These are phyloP conservation scores for Ustilago hordei DNA, from an alignment of 1,284 basidiomycete genomes.

Conservation along the genomic window DNA sequence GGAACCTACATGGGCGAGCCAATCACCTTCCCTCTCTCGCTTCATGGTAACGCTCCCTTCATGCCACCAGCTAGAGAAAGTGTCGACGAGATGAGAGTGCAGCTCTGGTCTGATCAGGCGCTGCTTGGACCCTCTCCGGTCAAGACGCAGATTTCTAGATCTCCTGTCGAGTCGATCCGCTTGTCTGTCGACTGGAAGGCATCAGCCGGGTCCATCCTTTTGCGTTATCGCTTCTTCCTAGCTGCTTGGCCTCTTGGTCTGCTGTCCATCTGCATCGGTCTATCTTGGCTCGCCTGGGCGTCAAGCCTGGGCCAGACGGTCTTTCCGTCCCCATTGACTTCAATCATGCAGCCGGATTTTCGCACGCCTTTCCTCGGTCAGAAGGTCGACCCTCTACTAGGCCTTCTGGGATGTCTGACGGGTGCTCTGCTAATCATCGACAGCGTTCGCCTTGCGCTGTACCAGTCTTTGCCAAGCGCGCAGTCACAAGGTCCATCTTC, in stretches of 20 bases:
- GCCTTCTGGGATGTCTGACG: constrained; percentile 22
- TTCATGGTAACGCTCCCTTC: constrained; percentile 64
- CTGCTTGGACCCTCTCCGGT: constrained; percentile 13
- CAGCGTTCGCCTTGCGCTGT: constrained; percentile 24
- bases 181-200: constrained; percentile 56
- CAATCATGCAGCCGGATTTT: constrained; percentile 32
- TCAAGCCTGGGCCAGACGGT: constrained; percentile 2
- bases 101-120: constrained; percentile 57
- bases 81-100: constrained; percentile 38
- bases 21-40: constrained; percentile 42
- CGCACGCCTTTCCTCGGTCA: constrained; percentile 18
- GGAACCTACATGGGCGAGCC: constrained; percentile 16
- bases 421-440: constrained; percentile 20
- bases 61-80: constrained; percentile 50
- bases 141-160: constrained; percentile 19
- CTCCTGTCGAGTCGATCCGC: constrained; percentile 43
- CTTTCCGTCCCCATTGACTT: constrained; percentile 30
- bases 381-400: constrained; percentile 23
- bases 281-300: constrained; percentile 41
- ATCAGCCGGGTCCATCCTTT: constrained; percentile 55
- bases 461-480: constrained; percentile 12
- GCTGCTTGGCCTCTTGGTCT: constrained; percentile 58
- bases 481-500: constrained; percentile 26
- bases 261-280: constrained; percentile 34
- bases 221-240: constrained; percentile 60